Conservation (phyloP, 768 basidiomycete species). For the Kwoniella dendrophila region DNA sequence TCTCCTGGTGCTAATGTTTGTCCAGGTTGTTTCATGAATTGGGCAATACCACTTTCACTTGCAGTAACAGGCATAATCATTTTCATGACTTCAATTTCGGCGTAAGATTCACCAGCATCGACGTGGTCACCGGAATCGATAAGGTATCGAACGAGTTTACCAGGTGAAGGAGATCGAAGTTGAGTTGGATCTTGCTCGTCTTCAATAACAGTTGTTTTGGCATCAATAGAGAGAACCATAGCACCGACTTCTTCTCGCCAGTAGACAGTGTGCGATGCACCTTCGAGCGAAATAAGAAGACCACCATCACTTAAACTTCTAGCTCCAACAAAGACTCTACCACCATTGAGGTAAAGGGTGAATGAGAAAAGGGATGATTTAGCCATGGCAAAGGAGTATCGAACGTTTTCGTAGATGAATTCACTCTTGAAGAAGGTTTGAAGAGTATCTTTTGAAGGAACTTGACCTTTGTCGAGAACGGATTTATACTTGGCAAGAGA, state of each 20-base stretch:
- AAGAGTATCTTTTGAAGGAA: constrained; percentile 87
- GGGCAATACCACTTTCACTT: constrained; percentile 87
- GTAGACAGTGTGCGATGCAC: constrained; percentile 94
- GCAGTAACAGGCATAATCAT: constrained; percentile 99
- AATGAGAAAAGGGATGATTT: constrained; percentile 84
- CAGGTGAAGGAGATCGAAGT: constrained; percentile 90
- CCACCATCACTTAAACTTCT: constrained; percentile 94
- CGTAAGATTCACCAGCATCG: constrained; percentile 93
- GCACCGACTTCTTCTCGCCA: constrained; percentile 98
- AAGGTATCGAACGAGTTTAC: constrained; percentile 90
- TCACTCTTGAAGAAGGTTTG: constrained; percentile 96
- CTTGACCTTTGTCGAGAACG: constrained; percentile 96
- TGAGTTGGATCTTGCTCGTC: constrained; percentile 99
- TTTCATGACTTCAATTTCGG: constrained; percentile 97
- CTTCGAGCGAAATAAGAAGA: constrained; percentile 84
- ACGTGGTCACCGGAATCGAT: constrained; percentile 97
- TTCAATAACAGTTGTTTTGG: constrained; percentile 97
- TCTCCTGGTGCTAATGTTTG: constrained; percentile 95
- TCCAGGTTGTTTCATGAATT: constrained; percentile 97
- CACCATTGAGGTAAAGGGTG: constrained; percentile 96
- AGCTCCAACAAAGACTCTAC: constrained; percentile 85
- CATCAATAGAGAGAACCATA: constrained; percentile 79
- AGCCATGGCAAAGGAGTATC: constrained; percentile 93
- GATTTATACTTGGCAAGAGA: constrained; percentile 93
- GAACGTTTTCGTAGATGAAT: constrained; percentile 94